These are phyloP conservation scores for Lepraria neglecta DNA, from an alignment of 495 filamentous ascomycete species.

Conservation along the genomic window DNA sequence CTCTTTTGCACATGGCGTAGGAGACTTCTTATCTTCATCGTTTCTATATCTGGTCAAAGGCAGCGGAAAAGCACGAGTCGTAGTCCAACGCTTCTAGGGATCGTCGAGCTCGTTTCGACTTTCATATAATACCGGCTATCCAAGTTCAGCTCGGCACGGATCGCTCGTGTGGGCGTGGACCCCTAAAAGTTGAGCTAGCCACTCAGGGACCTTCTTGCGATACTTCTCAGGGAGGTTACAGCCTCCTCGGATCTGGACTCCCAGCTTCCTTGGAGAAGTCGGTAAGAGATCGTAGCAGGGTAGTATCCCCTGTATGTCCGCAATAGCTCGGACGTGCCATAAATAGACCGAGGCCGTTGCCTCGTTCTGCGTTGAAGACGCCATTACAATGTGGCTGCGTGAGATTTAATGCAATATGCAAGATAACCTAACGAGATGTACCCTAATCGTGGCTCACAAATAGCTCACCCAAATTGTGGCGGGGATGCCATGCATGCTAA, in stretches of 20 bases:
- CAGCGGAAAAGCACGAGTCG: slow-evolving; percentile 7
- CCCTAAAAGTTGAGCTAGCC: not conserved
- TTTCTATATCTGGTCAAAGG: not conserved
- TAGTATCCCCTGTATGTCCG: not conserved
- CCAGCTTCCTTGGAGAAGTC: not conserved
- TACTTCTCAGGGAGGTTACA: not conserved
- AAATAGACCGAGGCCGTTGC: slow-evolving; percentile 1
- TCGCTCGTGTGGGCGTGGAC: slow-evolving; percentile 1
- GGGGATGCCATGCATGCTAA: slow-evolving; percentile 4
- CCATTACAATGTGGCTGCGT: slow-evolving; percentile 3
- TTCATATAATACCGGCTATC: not conserved
- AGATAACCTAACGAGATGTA: not conserved
- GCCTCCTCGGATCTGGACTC: not conserved
- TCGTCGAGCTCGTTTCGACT: not conserved
- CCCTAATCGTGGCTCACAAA: not conserved
- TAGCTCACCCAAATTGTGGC: not conserved
- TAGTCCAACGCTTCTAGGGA: slow-evolving; percentile 6
- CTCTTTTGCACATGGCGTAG: not conserved
- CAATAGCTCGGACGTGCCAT: not conserved
- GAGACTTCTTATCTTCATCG: not conserved
- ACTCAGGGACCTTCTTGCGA: not conserved
- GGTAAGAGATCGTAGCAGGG: not conserved
- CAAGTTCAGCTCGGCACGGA: slow-evolving; percentile 4
- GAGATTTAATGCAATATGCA: slow-evolving; percentile 11
- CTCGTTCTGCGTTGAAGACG: not conserved